Percentiles rank a stretch among this genome's conserved stretches.
phyloP scores from a whole-genome alignment of 257 asterid species.

The Scutellaria baicalensis region DNA sequence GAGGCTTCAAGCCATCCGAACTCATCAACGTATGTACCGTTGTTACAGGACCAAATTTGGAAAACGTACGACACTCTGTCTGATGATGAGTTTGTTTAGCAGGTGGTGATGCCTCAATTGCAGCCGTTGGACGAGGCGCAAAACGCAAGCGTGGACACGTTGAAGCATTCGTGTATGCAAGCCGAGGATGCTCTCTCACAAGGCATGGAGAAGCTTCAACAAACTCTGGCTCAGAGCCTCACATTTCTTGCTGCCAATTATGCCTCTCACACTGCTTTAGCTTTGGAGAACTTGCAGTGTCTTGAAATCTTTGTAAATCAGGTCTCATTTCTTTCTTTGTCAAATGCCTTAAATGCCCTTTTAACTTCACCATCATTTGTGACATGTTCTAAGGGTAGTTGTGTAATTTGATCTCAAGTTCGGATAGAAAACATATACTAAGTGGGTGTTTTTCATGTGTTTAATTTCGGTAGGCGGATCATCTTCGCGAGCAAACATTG shows the following conservation, averaged over 20 bases:
- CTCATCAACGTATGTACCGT: conserved; percentile 85
- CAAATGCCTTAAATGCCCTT: too few species aligned
- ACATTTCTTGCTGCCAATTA: conserved; percentile 42
- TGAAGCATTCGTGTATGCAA: conserved; percentile 75
- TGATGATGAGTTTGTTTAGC: neutral
- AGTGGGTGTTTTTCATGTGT: too few species aligned
- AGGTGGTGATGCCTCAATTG: conserved; percentile 72
- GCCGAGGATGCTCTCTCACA: conserved; percentile 94
- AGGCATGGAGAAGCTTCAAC: conserved; percentile 91
- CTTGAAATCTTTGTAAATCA: conserved; percentile 66
- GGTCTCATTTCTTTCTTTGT: conserved; percentile 25
- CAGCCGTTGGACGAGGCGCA: conserved; percentile 70
- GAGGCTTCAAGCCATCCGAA: conserved; percentile 93
- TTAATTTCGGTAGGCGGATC: conserved; percentile 56
- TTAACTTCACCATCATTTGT: too few species aligned
- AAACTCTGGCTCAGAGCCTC: conserved; percentile 66
- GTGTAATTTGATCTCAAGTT: neutral
- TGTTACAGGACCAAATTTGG: too few species aligned
- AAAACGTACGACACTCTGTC: too few species aligned
- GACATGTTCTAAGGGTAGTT: too few species aligned
- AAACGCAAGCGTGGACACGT: conserved; percentile 30
- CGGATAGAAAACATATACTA: neutral
- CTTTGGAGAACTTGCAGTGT: conserved; percentile 65
- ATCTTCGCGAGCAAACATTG: conserved; percentile 85
- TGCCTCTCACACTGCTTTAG: conserved; percentile 46